Percentiles rank a stretch among this genome's conserved stretches.
Evolutionary conservation across 208 protist genomes (phyloP).

Genomic region (Willaertia magna): DNA sequence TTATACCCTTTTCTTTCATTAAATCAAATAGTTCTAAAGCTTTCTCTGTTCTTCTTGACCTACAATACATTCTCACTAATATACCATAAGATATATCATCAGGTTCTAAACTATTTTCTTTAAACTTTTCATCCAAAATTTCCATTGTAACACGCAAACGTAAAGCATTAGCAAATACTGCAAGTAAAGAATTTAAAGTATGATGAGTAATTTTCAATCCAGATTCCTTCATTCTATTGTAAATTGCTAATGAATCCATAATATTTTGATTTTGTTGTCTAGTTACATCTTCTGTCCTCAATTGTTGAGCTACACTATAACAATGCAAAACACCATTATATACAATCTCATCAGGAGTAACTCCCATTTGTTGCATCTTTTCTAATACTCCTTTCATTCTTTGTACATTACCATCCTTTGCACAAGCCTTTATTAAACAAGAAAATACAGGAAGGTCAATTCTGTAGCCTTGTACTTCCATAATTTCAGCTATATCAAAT

Average conservation of each 20-base stretch:
- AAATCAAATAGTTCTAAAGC: neutral
- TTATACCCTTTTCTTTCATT: neutral
- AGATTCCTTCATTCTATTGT: neutral
- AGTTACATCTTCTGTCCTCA: neutral
- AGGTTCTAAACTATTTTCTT: neutral
- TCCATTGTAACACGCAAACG: neutral
- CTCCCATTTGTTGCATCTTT: neutral
- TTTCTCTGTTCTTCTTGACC: neutral
- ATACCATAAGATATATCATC: neutral
- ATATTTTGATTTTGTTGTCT: neutral
- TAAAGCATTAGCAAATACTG: neutral
- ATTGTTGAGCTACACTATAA: neutral
- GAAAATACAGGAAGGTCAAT: neutral
- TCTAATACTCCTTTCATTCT: neutral
- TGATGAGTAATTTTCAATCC: neutral
- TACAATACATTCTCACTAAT: neutral
- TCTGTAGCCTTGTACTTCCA: neutral
- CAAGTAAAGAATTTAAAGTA: neutral
- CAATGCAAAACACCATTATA: neutral
- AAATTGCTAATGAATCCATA: neutral
- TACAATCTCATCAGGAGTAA: neutral
- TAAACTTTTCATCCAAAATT: neutral
- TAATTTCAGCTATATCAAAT: neutral
- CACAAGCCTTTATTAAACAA: neutral
- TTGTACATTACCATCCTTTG: neutral